Base-by-base conservation (phyloP, 2,329 filamentous ascomycete species). In the Penicillium hesseltinei region DNA sequence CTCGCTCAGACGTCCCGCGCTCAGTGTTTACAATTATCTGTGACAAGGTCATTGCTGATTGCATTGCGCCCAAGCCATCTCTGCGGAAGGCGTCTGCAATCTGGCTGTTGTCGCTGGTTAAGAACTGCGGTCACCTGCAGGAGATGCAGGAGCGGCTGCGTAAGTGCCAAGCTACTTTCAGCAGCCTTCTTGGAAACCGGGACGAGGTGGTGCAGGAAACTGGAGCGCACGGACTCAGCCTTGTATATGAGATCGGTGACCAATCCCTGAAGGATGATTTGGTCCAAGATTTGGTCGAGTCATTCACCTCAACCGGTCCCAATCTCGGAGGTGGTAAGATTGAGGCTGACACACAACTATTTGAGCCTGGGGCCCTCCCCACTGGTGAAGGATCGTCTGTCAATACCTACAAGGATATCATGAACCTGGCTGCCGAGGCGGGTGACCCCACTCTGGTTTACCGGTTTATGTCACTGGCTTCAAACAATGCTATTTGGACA, bases 161-260 rank as follows among this genome's bases (percentile, higher is more conserved):
- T 49, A 85, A 91, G 65, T 92, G 88, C 57, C 94, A 99, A 73
- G 84, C 83, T 36, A 89, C 91, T 0, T 99, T 99, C 73, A 92
- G 95, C 80, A 82, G 88, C 27, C 87, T 97, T 31, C 82, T 99
- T 13, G 88, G 88, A 17, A 92, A 95, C 57, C 84, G 92, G 21
- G 94, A 99, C 67, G 92, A 97, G 70, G 84, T 97, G 9, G 92
- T 97, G 0, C 94, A 99, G 73, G 94, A 99, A 75, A 95, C 92
- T 5, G 92, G 94, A 4, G 96, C 93, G 0, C 83, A 93, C 57
- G 94, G 94, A 0, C 81, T 99, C 31, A 88, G 91, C n/a, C 76
- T 97, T 47, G 92, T 97, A 2, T 99, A 97, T 71, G 92, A 97
- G 68, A 91, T 91, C 71, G 94, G 94, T 1, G 91, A 96, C 66